Evolutionary conservation across 345 rosid genomes (phyloP).

Genomic region (Streptanthus diversifolius): DNA sequence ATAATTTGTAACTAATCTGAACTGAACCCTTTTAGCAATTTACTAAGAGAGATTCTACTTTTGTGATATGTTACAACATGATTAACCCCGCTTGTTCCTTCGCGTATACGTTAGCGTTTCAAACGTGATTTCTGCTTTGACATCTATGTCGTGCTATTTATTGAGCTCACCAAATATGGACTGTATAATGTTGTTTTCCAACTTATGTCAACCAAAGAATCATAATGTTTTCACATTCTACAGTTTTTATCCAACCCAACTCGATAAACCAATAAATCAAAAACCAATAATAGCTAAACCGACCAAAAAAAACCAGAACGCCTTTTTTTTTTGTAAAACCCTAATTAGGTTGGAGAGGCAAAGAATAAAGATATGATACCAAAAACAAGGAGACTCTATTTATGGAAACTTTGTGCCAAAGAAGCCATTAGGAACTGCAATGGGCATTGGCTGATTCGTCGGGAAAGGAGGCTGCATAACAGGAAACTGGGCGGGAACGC

Average conservation of each 20-base stretch:
- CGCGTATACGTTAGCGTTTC: neutral
- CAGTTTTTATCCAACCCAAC: neutral
- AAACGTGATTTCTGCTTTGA: neutral
- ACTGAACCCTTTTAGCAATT: neutral
- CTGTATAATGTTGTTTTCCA: neutral
- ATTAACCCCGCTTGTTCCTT: neutral
- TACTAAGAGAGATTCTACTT: too few species aligned
- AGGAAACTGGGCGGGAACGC: conserved; percentile 41
- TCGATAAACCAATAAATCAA: neutral
- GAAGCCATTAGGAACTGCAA: conserved; percentile 45
- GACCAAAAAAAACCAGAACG: neutral
- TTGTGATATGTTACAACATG: too few species aligned
- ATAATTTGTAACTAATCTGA: neutral
- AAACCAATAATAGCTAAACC: neutral
- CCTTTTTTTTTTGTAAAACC: neutral
- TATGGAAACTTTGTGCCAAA: conserved; percentile 47
- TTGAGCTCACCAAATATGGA: neutral
- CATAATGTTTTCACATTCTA: neutral
- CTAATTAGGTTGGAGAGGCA: neutral
- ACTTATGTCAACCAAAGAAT: neutral
- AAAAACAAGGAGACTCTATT: conserved; percentile 4
- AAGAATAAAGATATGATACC: conserved; percentile 20
- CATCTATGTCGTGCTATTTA: neutral
- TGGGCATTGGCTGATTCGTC: conserved; percentile 32
- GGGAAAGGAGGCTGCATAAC: conserved; percentile 49